Percentiles rank a stretch among this genome's conserved stretches.
These are phyloP conservation scores for Diutina neorugosa DNA, from an alignment of 1,139 yeast genomes.

Conservation along the genomic window DNA sequence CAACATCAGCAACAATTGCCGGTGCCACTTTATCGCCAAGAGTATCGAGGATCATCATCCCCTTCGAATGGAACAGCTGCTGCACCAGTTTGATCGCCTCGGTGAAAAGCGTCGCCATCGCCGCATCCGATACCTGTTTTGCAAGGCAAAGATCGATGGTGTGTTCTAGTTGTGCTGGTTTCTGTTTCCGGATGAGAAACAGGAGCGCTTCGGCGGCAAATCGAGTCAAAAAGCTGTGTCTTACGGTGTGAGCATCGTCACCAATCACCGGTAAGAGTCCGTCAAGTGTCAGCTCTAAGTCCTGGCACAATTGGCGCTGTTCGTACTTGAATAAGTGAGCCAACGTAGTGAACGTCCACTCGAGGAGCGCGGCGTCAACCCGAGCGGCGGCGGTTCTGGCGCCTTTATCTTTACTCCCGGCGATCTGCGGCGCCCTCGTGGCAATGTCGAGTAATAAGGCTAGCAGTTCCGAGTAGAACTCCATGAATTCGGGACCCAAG, in stretches of 20 bases:
- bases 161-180: constrained; percentile 35
- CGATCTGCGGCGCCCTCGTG: constrained; percentile 15
- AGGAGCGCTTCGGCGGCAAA: constrained; percentile 90
- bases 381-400: not conserved
- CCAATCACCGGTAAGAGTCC: constrained; percentile 53
- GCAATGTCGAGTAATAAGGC: constrained; percentile 40
- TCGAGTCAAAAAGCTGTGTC: constrained; percentile 50
- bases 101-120: constrained; percentile 51
- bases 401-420: not conserved
- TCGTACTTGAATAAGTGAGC: constrained; percentile 87
- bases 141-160: constrained; percentile 41
- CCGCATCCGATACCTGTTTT: constrained; percentile 18
- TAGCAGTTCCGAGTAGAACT: constrained; percentile 47
- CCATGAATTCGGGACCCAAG: constrained; percentile 81
- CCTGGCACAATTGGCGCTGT: constrained; percentile 47
- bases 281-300: constrained; percentile 57
- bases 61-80: constrained; percentile 62
- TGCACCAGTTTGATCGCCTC: constrained; percentile 69
- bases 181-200: constrained; percentile 64
- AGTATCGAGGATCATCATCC: not conserved
- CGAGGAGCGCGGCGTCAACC: constrained; percentile 43
- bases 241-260: constrained; percentile 14
- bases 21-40: not conserved
- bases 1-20: not conserved
- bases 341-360: constrained; percentile 73